Base-by-base conservation (phyloP, 371 early-diverging fungal species). In the Gilbertella persicaria region DNA sequence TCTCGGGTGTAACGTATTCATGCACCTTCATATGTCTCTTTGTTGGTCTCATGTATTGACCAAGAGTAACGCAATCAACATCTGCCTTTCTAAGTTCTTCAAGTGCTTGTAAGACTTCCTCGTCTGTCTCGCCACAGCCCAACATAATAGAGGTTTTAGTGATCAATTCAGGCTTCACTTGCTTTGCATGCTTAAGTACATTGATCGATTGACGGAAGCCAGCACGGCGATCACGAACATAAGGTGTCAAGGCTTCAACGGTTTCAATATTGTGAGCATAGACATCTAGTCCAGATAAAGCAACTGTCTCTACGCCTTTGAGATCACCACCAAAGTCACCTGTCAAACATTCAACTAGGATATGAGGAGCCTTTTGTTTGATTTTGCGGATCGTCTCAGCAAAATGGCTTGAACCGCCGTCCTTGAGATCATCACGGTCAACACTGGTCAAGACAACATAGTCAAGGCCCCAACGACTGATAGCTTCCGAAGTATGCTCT, bases 21-120 rank as follows among this genome's bases (percentile, higher is more conserved):
- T 82, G 81, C 4, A 97, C 97, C 80, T 96, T 96, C 95, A 97
- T 94, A 69, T 98, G 98, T 63, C 91, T 88, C 81, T 95, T 98
- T 24, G 99, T 98, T 20, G 99, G 99, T 46, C 95, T 86, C 99
- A 98, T 98, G 69, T 98, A 98, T 73, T 98, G 99, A n/a, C 99
- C 99, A 54, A 98, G 79, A 10, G 99, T 98, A 20, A 98, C 85
- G 36, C 93, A 92, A 64, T 98, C 99, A n/a, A 97, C 97, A 30
- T 89, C 84, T 3, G 83, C 78, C 35, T 83, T 78, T 54, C 97
- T 76, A 54, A 98, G 69, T 50, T 90, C 97, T 61, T 89, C 82
- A 66, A 98, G 67, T 0, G 99, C 88, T 42, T 91, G 83, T 57
- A 88, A 53, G 0, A 98, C 93, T 66, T 98, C 96, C 16, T 86